phyloP scores from a whole-genome alignment of 2,329 filamentous ascomycete genomes.

The Monilinia fructicola region DNA sequence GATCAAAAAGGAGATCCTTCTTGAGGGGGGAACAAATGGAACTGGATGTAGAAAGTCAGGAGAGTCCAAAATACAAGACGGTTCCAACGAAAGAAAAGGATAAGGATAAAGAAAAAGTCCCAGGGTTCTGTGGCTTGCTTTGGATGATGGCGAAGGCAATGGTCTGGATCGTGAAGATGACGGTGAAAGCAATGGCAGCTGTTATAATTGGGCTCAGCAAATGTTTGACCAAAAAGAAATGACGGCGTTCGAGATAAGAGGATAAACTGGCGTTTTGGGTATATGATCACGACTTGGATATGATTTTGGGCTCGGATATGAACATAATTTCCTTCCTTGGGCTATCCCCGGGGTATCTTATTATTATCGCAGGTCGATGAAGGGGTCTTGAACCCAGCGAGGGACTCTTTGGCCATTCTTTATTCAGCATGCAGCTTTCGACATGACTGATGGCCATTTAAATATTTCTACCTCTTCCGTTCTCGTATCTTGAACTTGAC shows the following conservation, averaged over 20 bases:
- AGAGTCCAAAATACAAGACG: constrained; percentile 35
- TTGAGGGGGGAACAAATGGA: constrained; percentile 57
- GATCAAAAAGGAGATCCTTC: constrained; percentile 28
- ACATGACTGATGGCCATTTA: constrained; percentile 35
- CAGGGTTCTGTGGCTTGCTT: constrained; percentile 53
- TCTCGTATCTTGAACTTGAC: constrained; percentile 63
- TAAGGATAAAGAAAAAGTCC: constrained; percentile 44
- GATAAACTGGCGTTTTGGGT: constrained; percentile 25
- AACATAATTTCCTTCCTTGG: constrained; percentile 17
- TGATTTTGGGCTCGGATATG: constrained; percentile 18
- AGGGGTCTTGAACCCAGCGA: constrained; percentile 9
- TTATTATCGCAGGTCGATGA: constrained; percentile 24
- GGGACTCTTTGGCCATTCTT: constrained; percentile 21
- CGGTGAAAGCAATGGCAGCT: constrained; percentile 53
- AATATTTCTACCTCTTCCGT: constrained; percentile 51
- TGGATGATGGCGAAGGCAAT: constrained; percentile 57
- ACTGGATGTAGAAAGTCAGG: constrained; percentile 64
- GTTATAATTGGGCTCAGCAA: constrained; percentile 53
- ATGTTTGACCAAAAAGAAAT: constrained; percentile 49
- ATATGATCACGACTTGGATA: constrained; percentile 21
- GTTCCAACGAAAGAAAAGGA: constrained; percentile 48
- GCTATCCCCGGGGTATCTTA: constrained; percentile 21
- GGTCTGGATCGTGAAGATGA: constrained; percentile 57
- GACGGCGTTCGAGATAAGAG: constrained; percentile 31
- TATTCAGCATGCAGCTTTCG: constrained; percentile 35